Evolutionary conservation across 1,284 basidiomycete species (phyloP), one percentile per base, ranked within the genome.

Genomic region (Ustilago sp.): DNA sequence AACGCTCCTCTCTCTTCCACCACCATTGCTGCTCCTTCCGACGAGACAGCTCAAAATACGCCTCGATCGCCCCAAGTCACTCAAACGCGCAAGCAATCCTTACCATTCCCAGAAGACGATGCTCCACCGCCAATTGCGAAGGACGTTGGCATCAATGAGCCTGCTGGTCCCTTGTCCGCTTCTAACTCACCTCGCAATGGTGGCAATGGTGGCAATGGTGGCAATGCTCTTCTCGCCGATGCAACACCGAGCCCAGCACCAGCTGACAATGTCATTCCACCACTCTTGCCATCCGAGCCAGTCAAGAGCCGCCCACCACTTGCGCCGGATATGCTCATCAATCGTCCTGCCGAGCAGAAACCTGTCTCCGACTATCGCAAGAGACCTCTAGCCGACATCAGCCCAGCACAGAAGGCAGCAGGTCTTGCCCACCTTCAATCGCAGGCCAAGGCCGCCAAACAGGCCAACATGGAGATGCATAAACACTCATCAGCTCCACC

Each of bases 341-440:
- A 74, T 31, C 63, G 63, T 3, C 63, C 68, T n/a, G 53, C 71
- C 9, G 71, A 67, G 38, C 77, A 73, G 17, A 63, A 43, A 45
- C 80, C 80, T 7, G 79, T 82, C 39, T 75, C 79, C 4, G 80
- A 82, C 61, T 81, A 75, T 60, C 79, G 80, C 54, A 68, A 64
- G 53, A 74, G 67, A 63, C 80, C 80, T 0, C 58, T 82, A 11
- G 80, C 74, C 38, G 48, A 74, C 50, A 70, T 81, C 54, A 67
- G 63, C 38, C 74, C 79, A 3, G 73, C 71, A 6, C 64, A 67
- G 13, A 76, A 79, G 41, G 73, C 79, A 12, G 72, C 74, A 17
- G 74, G 71, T 38, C 68, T 69, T 23, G 70, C 74, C 6, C 66
- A 75, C 48, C 68, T 80, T 8, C 61, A 77, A 19, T 62, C 70